Conservation (phyloP, 176 grass and related monocot genomes). For the Aegilops umbellulata region DNA sequence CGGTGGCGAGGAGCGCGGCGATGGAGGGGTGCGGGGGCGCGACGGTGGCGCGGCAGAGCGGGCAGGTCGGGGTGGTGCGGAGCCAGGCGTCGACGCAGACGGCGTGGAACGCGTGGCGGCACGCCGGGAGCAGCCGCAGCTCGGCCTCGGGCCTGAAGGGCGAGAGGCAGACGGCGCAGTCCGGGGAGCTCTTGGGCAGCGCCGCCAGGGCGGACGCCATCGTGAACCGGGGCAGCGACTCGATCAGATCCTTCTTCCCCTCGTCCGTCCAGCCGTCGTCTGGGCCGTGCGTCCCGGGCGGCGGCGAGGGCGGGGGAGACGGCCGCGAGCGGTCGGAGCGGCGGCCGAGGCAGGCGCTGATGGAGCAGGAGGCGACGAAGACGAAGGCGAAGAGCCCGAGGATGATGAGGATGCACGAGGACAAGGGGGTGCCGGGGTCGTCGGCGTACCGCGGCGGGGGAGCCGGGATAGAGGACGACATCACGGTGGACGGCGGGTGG, state of each 20-base stretch:
- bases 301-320: not conserved
- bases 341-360: constrained; percentile 61
- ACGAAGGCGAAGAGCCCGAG: constrained; percentile 62
- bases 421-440: not conserved
- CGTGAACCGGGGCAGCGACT: constrained; percentile 82
- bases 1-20: constrained; percentile 41
- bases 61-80: constrained; percentile 74
- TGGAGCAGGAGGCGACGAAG: constrained; percentile 57
- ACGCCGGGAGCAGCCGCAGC: constrained; percentile 83
- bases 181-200: constrained; percentile 71
- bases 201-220: constrained; percentile 62
- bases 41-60: constrained; percentile 83
- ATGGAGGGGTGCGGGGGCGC: constrained; percentile 46
- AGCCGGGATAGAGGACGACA: constrained; percentile 37
- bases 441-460: constrained; percentile 12
- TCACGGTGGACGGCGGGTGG: constrained; percentile 7
- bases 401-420: constrained; percentile 50
- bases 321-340: not conserved
- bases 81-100: constrained; percentile 89
- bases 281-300: not conserved
- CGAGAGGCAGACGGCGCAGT: constrained; percentile 91
- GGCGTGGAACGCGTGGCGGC: constrained; percentile 91
- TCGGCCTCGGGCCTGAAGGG: constrained; percentile 72
- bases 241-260: constrained; percentile 41
- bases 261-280: not conserved